A percentile compares a stretch with the other conserved stretches of the same genome.
phyloP scores from a whole-genome alignment of 2,329 filamentous ascomycete species.

The Pseudocercospora cruenta region DNA sequence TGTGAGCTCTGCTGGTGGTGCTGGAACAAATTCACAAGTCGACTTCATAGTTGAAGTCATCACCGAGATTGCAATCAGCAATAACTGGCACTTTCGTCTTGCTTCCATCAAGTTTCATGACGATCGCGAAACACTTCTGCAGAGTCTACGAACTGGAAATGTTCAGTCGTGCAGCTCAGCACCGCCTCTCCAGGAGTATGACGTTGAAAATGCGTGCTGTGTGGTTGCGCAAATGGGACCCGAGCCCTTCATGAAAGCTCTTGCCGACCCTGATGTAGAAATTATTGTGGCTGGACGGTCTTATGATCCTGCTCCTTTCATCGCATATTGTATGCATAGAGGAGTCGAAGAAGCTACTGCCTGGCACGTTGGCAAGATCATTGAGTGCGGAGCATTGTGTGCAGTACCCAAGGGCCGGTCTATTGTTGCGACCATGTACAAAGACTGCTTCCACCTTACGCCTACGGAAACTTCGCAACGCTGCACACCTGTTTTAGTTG shows the following conservation, averaged over 20 bases:
- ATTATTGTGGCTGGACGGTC: slow-evolving; percentile 14
- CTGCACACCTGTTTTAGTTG: slow-evolving; percentile 56
- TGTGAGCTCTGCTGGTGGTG: slow-evolving; percentile 53
- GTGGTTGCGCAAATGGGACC: slow-evolving; percentile 18
- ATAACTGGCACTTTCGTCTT: neutral
- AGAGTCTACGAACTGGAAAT: neutral
- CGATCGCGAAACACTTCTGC: neutral
- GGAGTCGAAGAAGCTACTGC: slow-evolving; percentile 4
- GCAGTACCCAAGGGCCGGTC: slow-evolving; percentile 50
- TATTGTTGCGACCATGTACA: slow-evolving; percentile 36
- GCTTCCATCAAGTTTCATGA: neutral
- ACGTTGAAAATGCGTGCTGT: neutral
- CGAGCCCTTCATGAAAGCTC: slow-evolving; percentile 15
- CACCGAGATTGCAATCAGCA: slow-evolving; percentile 32
- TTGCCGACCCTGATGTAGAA: slow-evolving; percentile 3
- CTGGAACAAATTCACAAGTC: slow-evolving; percentile 53
- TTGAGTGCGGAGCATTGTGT: slow-evolving; percentile 57
- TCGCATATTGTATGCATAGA: slow-evolving; percentile 3
- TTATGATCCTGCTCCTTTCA: slow-evolving; percentile 13
- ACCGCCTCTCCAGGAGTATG: slow-evolving; percentile 19
- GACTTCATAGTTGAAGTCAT: slow-evolving; percentile 47
- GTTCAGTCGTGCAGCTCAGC: slow-evolving; percentile 2
- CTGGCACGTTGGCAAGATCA: slow-evolving; percentile 59
- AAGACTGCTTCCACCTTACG: slow-evolving; percentile 55
- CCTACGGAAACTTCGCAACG: slow-evolving; percentile 45